These are phyloP conservation scores for Marchantia paleacea DNA, from an alignment of 225 moss, liverwort and hornwort species.

Conservation along the genomic window DNA sequence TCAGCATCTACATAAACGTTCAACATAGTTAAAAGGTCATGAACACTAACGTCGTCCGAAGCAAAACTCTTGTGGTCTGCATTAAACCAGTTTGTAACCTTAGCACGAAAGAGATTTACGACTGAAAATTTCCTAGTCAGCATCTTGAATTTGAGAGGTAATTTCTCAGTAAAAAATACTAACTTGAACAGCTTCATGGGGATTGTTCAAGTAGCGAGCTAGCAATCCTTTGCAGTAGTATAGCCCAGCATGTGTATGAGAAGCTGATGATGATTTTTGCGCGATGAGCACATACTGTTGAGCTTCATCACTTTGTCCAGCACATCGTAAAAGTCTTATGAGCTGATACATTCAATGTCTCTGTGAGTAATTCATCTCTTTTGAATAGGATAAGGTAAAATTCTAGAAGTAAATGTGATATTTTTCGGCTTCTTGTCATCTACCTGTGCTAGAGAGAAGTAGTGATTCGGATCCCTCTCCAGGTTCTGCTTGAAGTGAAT, in stretches of 20 bases:
- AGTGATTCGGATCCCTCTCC: conserved; percentile 73
- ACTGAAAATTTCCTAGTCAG: too few species aligned
- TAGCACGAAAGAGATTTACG: too few species aligned
- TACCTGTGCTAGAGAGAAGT: conserved; percentile 70
- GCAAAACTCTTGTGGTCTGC: background rate
- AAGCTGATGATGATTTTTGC: conserved; percentile 42
- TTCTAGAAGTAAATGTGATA: background rate
- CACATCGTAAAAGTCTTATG: conserved; percentile 53
- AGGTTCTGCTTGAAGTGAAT: conserved; percentile 79
- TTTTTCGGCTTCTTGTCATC: background rate
- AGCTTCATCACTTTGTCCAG: conserved; percentile 69
- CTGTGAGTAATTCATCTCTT: too few species aligned
- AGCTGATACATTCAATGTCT: conserved; percentile 41
- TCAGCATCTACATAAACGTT: conserved; percentile 59
- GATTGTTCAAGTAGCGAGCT: conserved; percentile 64
- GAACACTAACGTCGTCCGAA: background rate
- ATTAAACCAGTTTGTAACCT: too few species aligned
- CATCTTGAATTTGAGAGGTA: too few species aligned
- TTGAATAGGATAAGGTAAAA: background rate
- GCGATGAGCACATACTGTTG: conserved; percentile 47
- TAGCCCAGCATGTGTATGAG: conserved; percentile 58
- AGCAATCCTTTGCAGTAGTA: conserved; percentile 83
- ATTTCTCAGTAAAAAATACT: background rate
- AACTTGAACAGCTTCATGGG: conserved; percentile 62
- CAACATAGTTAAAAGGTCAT: background rate